Evolutionary conservation across 2,329 filamentous ascomycete species (phyloP), one percentile per base, ranked within the genome.

Genomic region (Ophidiomyces ophidiicola): DNA sequence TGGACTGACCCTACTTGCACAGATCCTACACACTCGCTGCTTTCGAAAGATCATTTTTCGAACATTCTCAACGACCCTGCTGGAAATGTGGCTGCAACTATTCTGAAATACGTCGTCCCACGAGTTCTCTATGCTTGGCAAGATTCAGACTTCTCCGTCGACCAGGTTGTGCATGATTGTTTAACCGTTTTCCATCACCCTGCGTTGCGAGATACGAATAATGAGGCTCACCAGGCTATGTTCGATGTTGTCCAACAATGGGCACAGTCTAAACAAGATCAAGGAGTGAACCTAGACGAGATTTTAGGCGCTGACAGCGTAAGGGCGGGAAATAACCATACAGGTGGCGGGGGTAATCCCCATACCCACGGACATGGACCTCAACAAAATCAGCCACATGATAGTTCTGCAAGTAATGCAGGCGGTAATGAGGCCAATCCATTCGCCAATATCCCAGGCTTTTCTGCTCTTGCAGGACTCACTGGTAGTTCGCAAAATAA

Each of bases 41-140:
- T 88, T 20, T 82, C 80, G 49, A 87, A 88, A 63, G 82, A 88
- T 47, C 82, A 88, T 54, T 88, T 87, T 52, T 82, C 80, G 46
- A 85, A 87, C 53, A 60, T 84, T 6, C 66, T 87, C 41, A 86
- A 87, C 61, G 73, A 80, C 6, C 80, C 79, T 44, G 81, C 80
- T n/a, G 81, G 82, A 4, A 70, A 76, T 29, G 72, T 87, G 10
- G 81, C 82, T 5, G 67, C 78, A 4, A 78, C 76, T 0, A 81
- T 94, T 43, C 64, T 96, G 17, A 78, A 92, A 66, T 96, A 93
- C 52, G 76, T 82, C 21, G 83, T 86, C 1, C 88, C 88, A 1
- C 82, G 88, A 23, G 66, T 96, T 33, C 70, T 98, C 14, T 93
- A 88, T 55, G 88, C 87, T 3, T 96, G 87, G 85, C 83, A 96